phyloP scores from a whole-genome alignment of 1,284 basidiomycete genomes.

The Marasmius sp. region DNA sequence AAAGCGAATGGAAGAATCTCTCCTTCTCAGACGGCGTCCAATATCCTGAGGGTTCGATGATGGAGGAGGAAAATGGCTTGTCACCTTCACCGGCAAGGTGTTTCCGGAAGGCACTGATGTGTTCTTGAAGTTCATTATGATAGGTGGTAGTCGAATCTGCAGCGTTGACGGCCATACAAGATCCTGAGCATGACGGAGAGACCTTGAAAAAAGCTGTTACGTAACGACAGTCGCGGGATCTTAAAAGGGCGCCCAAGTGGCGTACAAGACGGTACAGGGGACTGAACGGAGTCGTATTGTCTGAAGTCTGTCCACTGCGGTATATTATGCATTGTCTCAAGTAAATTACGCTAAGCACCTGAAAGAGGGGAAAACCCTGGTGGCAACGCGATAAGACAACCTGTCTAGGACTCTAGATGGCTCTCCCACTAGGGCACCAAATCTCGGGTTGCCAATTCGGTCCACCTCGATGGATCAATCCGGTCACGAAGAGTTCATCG shows the following conservation, averaged over 20 bases:
- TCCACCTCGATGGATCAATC: slow-evolving; percentile 37
- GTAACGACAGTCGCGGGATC: too few species aligned
- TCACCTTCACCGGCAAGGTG: background rate
- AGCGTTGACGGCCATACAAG: background rate
- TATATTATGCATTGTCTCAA: too few species aligned
- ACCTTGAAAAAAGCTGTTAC: too few species aligned
- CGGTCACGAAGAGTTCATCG: slow-evolving; percentile 32
- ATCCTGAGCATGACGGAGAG: too few species aligned
- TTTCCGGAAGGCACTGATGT: background rate
- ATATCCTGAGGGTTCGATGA: background rate
- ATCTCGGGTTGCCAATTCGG: slow-evolving; percentile 42
- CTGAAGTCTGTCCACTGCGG: too few species aligned
- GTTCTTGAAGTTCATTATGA: background rate
- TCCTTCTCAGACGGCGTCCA: slow-evolving; percentile 11
- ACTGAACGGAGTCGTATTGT: too few species aligned
- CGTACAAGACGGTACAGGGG: too few species aligned
- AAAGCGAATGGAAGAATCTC: slow-evolving; percentile 19
- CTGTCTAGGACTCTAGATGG: background rate
- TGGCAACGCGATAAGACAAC: too few species aligned
- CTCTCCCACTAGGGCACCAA: slow-evolving; percentile 16
- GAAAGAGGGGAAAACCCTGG: too few species aligned
- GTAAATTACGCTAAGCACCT: too few species aligned
- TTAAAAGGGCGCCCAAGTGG: too few species aligned
- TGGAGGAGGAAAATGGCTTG: background rate
- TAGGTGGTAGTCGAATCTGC: background rate